Percentiles rank a stretch among this genome's conserved stretches.
These are phyloP conservation scores for Saturnispora zaruensis DNA, from an alignment of 805 yeast species.

Conservation along the genomic window DNA sequence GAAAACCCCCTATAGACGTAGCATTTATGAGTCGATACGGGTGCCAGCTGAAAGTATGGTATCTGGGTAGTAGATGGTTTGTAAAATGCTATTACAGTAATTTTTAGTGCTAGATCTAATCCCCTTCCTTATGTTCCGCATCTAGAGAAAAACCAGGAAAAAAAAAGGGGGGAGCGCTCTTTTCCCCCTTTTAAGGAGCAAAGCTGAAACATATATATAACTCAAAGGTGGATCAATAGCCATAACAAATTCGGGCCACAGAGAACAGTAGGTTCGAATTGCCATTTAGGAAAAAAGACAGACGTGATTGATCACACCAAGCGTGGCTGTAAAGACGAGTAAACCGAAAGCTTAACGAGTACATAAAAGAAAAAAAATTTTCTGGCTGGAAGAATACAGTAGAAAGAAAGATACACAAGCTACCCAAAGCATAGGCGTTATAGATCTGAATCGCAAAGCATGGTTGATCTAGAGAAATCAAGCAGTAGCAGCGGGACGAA, in stretches of 20 bases:
- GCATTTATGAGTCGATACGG: too few species aligned
- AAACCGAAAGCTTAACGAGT: background rate
- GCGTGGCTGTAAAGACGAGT: background rate
- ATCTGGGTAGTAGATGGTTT: too few species aligned
- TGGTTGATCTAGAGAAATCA: background rate
- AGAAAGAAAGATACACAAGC: background rate
- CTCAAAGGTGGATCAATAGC: background rate
- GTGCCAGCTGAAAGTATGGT: too few species aligned
- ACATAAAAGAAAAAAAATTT: background rate
- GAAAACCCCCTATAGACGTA: too few species aligned
- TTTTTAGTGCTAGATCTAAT: too few species aligned
- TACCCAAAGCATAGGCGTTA: background rate
- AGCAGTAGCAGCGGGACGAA: background rate
- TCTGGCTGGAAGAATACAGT: background rate
- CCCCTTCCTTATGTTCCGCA: background rate
- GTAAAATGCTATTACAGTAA: too few species aligned
- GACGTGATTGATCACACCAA: background rate
- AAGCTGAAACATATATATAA: background rate
- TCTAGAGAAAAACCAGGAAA: background rate
- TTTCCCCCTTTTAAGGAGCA: background rate
- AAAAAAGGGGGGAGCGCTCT: background rate
- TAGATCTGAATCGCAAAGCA: background rate
- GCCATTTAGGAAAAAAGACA: background rate
- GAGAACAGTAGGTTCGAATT: background rate
- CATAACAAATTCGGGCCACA: background rate